phyloP scores from a whole-genome alignment of 441 rosid genomes.

The Croton laevigatus region DNA sequence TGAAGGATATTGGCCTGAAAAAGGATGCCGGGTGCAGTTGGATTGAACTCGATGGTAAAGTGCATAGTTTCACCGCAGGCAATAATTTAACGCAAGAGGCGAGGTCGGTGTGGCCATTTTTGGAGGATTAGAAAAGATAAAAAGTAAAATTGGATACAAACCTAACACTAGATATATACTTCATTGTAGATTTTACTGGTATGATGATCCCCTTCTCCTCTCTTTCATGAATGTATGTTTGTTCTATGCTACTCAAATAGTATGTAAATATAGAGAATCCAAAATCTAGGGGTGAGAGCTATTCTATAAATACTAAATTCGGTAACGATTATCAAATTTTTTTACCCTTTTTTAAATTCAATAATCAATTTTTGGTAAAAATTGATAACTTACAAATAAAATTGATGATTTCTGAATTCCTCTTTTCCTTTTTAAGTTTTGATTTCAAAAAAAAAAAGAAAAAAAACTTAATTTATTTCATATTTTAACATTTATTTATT shows the following conservation, averaged over 20 bases:
- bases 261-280: not conserved
- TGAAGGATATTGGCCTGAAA: conserved; percentile 48
- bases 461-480: too few species aligned
- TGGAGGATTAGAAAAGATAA: conserved; percentile 36
- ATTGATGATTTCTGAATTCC: too few species aligned
- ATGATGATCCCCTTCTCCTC: too few species aligned
- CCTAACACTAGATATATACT: conserved; percentile 47
- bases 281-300: too few species aligned
- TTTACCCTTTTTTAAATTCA: too few species aligned
- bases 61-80: conserved; percentile 57
- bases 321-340: too few species aligned
- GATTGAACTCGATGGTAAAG: conserved; percentile 57
- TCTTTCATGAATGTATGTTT: not conserved
- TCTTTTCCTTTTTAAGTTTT: too few species aligned
- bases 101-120: conserved; percentile 28
- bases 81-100: conserved; percentile 51
- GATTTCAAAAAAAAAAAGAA: too few species aligned
- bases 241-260: not conserved
- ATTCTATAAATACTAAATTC: too few species aligned
- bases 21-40: conserved; percentile 77
- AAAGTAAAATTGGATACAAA: conserved; percentile 45
- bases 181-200: conserved; percentile 13
- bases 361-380: too few species aligned
- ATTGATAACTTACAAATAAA: too few species aligned
- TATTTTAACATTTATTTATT: too few species aligned